Percentiles rank a stretch among this genome's conserved stretches.
These are phyloP conservation scores for Crithidia fasciculata DNA, from an alignment of 208 protist species.

Conservation along the genomic window DNA sequence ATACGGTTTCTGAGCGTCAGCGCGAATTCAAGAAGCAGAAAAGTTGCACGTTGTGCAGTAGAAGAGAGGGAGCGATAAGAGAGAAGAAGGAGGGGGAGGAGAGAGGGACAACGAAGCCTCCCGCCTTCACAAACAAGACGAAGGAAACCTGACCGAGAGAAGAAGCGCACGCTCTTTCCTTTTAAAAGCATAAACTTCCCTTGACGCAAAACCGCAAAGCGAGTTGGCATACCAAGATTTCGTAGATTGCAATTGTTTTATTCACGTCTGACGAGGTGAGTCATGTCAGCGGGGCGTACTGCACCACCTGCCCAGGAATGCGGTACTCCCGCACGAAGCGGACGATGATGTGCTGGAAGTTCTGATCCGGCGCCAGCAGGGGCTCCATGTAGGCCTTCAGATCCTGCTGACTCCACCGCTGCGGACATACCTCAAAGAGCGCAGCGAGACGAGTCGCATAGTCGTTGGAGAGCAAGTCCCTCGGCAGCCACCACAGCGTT, in stretches of 20 bases:
- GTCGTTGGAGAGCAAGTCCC: slow-evolving; percentile 42
- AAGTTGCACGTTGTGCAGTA: neutral
- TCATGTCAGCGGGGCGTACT: slow-evolving; percentile 53
- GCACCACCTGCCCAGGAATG: slow-evolving; percentile 59
- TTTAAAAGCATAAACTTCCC: too few species aligned
- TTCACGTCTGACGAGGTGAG: neutral
- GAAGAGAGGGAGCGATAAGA: neutral
- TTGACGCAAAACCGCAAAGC: too few species aligned
- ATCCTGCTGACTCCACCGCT: slow-evolving; percentile 46
- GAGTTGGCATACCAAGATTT: too few species aligned
- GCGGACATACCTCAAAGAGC: slow-evolving; percentile 60
- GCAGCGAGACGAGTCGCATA: slow-evolving; percentile 41
- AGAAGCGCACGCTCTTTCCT: neutral
- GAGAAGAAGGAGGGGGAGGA: neutral
- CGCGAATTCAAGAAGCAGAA: too few species aligned
- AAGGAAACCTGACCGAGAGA: neutral
- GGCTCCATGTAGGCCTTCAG: slow-evolving; percentile 64
- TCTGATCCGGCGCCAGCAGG: slow-evolving; percentile 48
- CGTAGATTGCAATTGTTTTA: too few species aligned
- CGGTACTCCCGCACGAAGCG: slow-evolving; percentile 70
- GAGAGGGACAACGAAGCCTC: neutral
- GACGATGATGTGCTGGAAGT: slow-evolving; percentile 60
- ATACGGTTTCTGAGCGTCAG: too few species aligned
- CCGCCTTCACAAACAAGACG: neutral
- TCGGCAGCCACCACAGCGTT: slow-evolving; percentile 50